phyloP scores from a whole-genome alignment of 1,284 basidiomycete genomes.

The Sporisorium graminicola region DNA sequence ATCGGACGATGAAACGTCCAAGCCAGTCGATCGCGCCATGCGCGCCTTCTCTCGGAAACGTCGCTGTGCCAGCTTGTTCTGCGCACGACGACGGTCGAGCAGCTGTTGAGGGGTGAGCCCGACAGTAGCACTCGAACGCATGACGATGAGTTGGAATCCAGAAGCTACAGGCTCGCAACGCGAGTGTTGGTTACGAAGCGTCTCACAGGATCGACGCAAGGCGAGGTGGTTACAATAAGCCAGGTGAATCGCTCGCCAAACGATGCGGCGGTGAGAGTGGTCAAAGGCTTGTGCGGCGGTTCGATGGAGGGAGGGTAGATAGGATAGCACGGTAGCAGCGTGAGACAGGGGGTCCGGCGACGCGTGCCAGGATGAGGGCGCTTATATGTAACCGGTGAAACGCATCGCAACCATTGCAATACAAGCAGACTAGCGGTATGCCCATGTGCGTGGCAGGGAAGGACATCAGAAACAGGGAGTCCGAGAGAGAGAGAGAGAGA shows the following conservation, averaged over 20 bases:
- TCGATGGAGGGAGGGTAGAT: neutral
- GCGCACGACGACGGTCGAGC: constrained; percentile 49
- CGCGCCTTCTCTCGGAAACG: constrained; percentile 47
- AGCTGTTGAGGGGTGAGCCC: constrained; percentile 48
- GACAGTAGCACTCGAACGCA: constrained; percentile 44
- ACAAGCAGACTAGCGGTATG: neutral
- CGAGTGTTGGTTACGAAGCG: neutral
- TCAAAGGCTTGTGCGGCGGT: neutral
- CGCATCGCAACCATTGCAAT: neutral
- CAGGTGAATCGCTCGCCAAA: neutral
- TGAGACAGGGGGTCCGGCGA: neutral
- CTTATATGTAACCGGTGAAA: neutral
- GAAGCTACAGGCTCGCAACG: neutral
- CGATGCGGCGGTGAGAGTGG: neutral
- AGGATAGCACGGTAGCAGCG: neutral
- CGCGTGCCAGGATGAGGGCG: neutral
- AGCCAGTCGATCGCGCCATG: constrained; percentile 20
- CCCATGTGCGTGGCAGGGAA: neutral
- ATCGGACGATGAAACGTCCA: constrained; percentile 10
- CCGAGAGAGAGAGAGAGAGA: neutral
- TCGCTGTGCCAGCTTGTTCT: constrained; percentile 53
- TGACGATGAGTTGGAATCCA: neutral
- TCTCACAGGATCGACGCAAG: neutral
- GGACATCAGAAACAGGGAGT: neutral
- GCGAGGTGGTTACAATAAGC: neutral